Evolutionary conservation across 2,329 filamentous ascomycete genomes (phyloP), one percentile per base, ranked within the genome.

Genomic region (Pleochaeta shiraiana): DNA sequence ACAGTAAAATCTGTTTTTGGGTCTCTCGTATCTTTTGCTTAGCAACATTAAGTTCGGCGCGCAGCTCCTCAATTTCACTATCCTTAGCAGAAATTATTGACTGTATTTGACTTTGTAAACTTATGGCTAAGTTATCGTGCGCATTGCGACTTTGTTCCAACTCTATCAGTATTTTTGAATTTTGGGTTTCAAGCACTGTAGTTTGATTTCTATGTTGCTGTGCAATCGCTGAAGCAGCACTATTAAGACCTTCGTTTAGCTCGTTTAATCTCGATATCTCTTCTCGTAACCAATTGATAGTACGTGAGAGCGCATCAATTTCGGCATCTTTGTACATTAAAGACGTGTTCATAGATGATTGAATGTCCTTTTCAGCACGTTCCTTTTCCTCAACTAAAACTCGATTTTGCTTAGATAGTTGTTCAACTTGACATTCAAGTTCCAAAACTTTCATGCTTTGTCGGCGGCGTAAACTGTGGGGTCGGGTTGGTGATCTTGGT

Each of bases 401-500:
- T 65, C 86, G 84, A 72, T 97, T 97, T 74, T 98, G 92, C 26
- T 86, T 84, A 47, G 87, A 79, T 68, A 98, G 79, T 74, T 92
- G 86, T 70, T 96, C 90, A 70, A 98, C 81, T 71, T 82, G 84
- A 66, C 83, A 80, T 78, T 97, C 90, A 72, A 98, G 84, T 71
- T 98, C 92, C 67, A 97, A 84, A 64, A 92, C 84, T 77, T 97
- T 92, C 85, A 97, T 92, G 80, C 92, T 97, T 76, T 95, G 93
- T 73, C 92, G 88, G 73, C 92, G 91, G 71, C 92, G 91, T 82
- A 98, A 88, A 79, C 90, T 96, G 73, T 91, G 90, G 71, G 93
- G 91, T 75, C 92, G 85, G 70, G 90, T 95, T 64, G 93, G 93
- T 71, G 93, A 97, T 72, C 87, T 85, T 72, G 92, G 90, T 74